Conservation (phyloP, 129 eudicot genomes). For the Kitagawia praeruptora region DNA sequence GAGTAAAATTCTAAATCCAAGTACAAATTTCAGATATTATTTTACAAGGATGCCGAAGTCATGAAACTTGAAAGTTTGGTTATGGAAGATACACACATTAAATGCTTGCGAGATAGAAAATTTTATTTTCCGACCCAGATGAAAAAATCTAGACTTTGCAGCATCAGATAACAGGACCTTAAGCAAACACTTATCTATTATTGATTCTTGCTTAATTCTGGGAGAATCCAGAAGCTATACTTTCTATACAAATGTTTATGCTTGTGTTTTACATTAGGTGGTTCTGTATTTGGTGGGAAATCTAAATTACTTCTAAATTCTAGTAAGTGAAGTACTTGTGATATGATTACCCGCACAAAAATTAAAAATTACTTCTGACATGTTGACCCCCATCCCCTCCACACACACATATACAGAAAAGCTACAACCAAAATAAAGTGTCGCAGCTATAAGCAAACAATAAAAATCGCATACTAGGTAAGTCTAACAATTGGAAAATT, state of each 20-base stretch:
- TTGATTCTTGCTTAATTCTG: background rate
- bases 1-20: background rate
- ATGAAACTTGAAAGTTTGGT: no score
- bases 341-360: background rate
- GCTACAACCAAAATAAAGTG: background rate
- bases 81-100: background rate
- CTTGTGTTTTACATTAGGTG: background rate
- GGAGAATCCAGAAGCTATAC: background rate
- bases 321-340: background rate
- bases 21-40: background rate
- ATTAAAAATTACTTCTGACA: no score
- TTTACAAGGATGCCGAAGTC: background rate
- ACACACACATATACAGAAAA: background rate
- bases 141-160: background rate
- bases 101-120: background rate
- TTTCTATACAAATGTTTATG: background rate
- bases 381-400: background rate
- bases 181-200: background rate
- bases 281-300: background rate
- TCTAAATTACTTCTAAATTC: background rate
- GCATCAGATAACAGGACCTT: background rate
- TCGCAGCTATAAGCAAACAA: background rate
- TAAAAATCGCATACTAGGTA: background rate
- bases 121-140: background rate
- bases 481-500: background rate